These are phyloP conservation scores for Rhodotorula sp. DNA, from an alignment of 1,284 basidiomycete species.

Conservation along the genomic window DNA sequence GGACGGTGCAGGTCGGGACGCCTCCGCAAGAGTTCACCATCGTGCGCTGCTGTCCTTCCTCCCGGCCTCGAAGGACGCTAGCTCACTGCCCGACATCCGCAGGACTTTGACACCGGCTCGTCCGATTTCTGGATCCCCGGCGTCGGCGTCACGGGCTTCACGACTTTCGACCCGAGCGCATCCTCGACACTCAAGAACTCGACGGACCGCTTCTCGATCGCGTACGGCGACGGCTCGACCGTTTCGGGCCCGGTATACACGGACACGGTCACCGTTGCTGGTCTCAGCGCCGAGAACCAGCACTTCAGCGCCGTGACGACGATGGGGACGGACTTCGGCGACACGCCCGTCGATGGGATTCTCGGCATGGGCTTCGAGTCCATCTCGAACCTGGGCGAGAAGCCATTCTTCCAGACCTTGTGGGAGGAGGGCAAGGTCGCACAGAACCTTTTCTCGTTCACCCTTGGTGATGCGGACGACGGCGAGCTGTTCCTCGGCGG, in stretches of 20 bases:
- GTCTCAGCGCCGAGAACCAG: constrained; percentile 48
- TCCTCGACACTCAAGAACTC: constrained; percentile 43
- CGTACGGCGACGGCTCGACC: constrained; percentile 62
- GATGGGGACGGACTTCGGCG: constrained; percentile 40
- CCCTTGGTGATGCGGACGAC: constrained; percentile 51
- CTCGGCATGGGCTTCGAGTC: constrained; percentile 49
- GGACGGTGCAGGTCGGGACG: constrained; percentile 43
- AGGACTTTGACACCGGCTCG: constrained; percentile 35
- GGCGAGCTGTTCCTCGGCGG: constrained; percentile 64
- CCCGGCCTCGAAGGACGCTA: neutral
- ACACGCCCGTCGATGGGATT: constrained; percentile 48
- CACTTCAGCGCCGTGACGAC: constrained; percentile 49
- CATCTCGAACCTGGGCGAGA: constrained; percentile 39
- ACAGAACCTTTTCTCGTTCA: constrained; percentile 60
- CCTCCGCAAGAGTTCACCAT: constrained; percentile 40
- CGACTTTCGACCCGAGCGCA: constrained; percentile 43
- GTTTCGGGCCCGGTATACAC: constrained; percentile 59
- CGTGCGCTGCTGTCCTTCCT: neutral
- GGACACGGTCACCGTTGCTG: constrained; percentile 57
- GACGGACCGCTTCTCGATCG: constrained; percentile 54
- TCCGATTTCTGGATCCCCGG: constrained; percentile 49
- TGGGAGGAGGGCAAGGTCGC: constrained; percentile 50
- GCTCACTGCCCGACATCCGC: neutral
- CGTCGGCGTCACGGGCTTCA: constrained; percentile 37
- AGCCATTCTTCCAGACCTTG: constrained; percentile 46